phyloP scores from a whole-genome alignment of 2,329 filamentous ascomycete genomes.

The Venturia pyrina region DNA sequence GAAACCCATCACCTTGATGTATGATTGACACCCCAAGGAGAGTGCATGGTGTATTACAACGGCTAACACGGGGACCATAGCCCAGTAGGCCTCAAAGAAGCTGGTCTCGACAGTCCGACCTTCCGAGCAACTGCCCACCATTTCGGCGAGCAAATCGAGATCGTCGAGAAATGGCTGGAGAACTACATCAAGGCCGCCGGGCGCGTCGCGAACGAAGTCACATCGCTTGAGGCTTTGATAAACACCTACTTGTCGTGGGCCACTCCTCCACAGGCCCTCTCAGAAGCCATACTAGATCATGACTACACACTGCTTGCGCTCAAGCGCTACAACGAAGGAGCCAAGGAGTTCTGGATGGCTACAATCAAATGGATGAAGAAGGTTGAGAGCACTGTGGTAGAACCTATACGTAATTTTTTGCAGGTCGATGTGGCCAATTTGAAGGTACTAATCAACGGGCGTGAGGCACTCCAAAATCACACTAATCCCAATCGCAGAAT shows the following conservation, averaged over 20 bases:
- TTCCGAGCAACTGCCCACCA: constrained; percentile 81
- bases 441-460: constrained; percentile 39
- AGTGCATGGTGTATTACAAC: background rate
- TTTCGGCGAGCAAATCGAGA: constrained; percentile 85
- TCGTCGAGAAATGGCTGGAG: constrained; percentile 86
- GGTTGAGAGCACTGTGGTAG: constrained; percentile 65
- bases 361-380: constrained; percentile 64
- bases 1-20: constrained; percentile 33
- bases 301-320: constrained; percentile 88
- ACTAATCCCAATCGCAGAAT: constrained; percentile 36
- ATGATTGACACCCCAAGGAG: constrained; percentile 14
- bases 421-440: constrained; percentile 71
- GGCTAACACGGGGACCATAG: constrained; percentile 25
- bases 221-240: constrained; percentile 68
- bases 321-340: constrained; percentile 73
- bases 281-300: constrained; percentile 81
- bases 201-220: constrained; percentile 55
- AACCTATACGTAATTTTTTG: constrained; percentile 74
- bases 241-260: constrained; percentile 67
- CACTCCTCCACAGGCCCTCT: constrained; percentile 61
- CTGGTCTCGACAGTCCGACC: constrained; percentile 88
- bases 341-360: constrained; percentile 78
- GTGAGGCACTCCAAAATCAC: background rate
- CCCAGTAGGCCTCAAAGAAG: constrained; percentile 85
- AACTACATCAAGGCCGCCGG: constrained; percentile 53